Evolutionary conservation across 108 stramenopile genomes (phyloP).

Genomic region (Asterionellopsis glacialis): DNA sequence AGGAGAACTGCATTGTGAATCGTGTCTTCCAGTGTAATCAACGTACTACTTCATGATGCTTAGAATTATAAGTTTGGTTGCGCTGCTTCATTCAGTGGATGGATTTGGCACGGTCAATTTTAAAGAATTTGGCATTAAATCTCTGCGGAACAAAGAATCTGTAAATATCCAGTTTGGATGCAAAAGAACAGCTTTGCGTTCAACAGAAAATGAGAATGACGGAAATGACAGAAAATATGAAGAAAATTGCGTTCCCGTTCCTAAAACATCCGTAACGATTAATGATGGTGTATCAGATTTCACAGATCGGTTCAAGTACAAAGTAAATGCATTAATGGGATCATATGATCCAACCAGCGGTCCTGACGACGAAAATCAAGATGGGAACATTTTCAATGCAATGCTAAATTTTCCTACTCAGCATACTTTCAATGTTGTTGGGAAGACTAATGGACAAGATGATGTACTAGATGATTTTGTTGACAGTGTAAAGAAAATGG

Average conservation of each 20-base stretch:
- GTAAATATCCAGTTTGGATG: too few species aligned
- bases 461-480: conserved; percentile 31
- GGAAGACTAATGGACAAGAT: conserved; percentile 41
- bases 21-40: too few species aligned
- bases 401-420: conserved; percentile 58
- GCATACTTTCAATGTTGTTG: conserved; percentile 64
- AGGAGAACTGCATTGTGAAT: too few species aligned
- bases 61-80: too few species aligned
- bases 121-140: too few species aligned
- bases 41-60: too few species aligned
- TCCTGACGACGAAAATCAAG: conserved; percentile 57
- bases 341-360: conserved; percentile 50
- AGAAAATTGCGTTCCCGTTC: conserved; percentile 4
- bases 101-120: too few species aligned
- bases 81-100: too few species aligned
- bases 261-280: conserved; percentile 18
- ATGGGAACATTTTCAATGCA: conserved; percentile 64
- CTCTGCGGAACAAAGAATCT: too few species aligned
- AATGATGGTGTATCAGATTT: conserved; percentile 44
- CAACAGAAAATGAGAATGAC: too few species aligned
- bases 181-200: too few species aligned
- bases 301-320: conserved; percentile 79
- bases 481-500: conserved; percentile 36
- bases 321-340: conserved; percentile 79
- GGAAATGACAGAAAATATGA: not conserved